Base-by-base conservation (phyloP, 2,329 filamentous ascomycete genomes). In the Apiospora aurea region DNA sequence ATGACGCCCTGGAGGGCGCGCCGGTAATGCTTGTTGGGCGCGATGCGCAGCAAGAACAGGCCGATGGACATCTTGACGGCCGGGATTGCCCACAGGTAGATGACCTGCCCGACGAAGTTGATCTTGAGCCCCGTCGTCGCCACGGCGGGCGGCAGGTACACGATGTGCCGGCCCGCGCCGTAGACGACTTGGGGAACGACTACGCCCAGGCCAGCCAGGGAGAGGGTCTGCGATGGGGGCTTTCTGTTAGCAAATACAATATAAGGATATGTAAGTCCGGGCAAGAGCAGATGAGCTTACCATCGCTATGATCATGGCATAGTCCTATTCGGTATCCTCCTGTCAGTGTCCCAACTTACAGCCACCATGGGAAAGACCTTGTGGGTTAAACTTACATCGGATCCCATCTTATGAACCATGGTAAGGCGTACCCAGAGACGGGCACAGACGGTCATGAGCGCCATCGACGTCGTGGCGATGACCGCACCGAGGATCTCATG, bases 121-220 rank as follows among this genome's bases (percentile, higher is more conserved):
- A 85, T 72, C 72, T 83, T 83, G 75, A 84, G 79, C 2, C 82
- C 85, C 1, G 73, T 76, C 67, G 80, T 75, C 41, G 79, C 80
- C n/a, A 82, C 74, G 4, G 75, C 74, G 0, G 77, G 74, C 0
- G 81, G 74, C 61, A 87, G 81, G 72, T 87, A 83, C 16, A 81
- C 81, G 3, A 81, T 78, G 67, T 88, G 86, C 67, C 78, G 79
- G 7, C 86, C 86, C n/a, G 82, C 85, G 3, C 85, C 86, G 64
- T 84, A 78, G 1, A 77, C 71, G 3, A 87, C 82, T 67, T 85
- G 78, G 0, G 79, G 79, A 18, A 86, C 78, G 64, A 86, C 78
- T 34, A 86, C 67, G 2, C 78, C 81, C 71, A 83, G 80, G 1
- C 83, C 84, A 10, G 79, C 76, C 67, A 86, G 73, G 16, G 82